phyloP scores from a whole-genome alignment of 768 basidiomycete genomes.

The Sutorius australiensis region DNA sequence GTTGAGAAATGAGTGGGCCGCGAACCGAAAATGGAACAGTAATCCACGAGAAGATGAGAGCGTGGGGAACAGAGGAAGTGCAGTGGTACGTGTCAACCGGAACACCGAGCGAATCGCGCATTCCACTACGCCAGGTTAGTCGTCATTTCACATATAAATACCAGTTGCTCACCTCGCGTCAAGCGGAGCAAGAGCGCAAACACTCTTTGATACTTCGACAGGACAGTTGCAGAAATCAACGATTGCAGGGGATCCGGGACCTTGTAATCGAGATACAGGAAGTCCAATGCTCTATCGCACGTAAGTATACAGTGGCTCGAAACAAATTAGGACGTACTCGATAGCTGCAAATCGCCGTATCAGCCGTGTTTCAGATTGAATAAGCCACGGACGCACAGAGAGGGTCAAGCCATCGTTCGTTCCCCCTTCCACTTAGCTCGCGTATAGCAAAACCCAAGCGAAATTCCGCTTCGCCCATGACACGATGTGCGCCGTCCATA shows the following conservation, averaged over 20 bases:
- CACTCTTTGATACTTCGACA: conserved; percentile 84
- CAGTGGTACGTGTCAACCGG: conserved; percentile 49
- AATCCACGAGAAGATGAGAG: conserved; percentile 48
- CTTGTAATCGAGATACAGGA: conserved; percentile 86
- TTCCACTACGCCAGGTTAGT: conserved; percentile 47
- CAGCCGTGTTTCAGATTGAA: conserved; percentile 1
- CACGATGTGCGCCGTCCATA: conserved; percentile 33
- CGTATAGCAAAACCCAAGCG: conserved; percentile 82
- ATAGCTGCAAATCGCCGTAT: conserved; percentile 16
- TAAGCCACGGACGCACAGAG: conserved; percentile 53
- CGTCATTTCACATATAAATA: not conserved
- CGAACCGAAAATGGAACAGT: conserved; percentile 69
- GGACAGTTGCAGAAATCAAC: conserved; percentile 62
- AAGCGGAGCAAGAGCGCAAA: conserved; percentile 78
- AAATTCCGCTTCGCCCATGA: conserved; percentile 62
- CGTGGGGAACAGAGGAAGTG: conserved; percentile 55
- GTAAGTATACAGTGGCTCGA: conserved; percentile 1
- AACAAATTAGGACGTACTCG: conserved; percentile 13
- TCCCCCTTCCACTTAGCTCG: conserved; percentile 62
- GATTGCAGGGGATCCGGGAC: conserved; percentile 76
- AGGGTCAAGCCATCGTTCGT: conserved; percentile 79
- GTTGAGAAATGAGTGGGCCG: conserved; percentile 65
- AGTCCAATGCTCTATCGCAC: conserved; percentile 70
- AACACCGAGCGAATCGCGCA: conserved; percentile 62
- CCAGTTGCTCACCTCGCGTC: conserved; percentile 55